phyloP scores from a whole-genome alignment of 148 eudicot genomes.

The Camellia japonica region DNA sequence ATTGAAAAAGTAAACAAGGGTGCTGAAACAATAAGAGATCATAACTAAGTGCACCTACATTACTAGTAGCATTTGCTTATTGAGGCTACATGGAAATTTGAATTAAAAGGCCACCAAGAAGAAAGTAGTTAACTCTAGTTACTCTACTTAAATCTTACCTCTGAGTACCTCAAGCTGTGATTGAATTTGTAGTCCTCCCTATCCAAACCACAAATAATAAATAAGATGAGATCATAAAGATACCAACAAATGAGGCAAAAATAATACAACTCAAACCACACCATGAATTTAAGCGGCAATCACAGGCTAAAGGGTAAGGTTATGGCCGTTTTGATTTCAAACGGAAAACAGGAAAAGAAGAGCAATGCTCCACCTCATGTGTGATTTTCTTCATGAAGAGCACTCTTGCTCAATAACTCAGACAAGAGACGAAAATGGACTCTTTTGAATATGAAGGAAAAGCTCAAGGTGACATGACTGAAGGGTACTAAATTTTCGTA shows the following conservation, averaged over 20 bases:
- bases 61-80: neutral
- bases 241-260: neutral
- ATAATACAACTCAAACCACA: neutral
- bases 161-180: slow-evolving; percentile 61
- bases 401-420: neutral
- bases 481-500: neutral
- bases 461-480: slow-evolving; percentile 6
- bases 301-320: neutral
- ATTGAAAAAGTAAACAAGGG: slow-evolving; percentile 4
- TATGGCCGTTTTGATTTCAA: neutral
- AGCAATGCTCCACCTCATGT: neutral
- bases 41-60: neutral
- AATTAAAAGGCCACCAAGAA: neutral
- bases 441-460: neutral
- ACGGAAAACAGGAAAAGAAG: neutral
- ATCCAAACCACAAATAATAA: slow-evolving; percentile 17
- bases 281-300: neutral
- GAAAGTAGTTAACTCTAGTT: neutral
- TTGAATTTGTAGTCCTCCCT: slow-evolving; percentile 49
- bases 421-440: neutral
- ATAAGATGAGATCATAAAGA: neutral
- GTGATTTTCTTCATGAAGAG: neutral
- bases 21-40: neutral
- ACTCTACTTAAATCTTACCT: slow-evolving; percentile 34
- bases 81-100: neutral